Evolutionary conservation across 2,329 filamentous ascomycete genomes (phyloP).

Genomic region (Xylariomycetidae sp.): DNA sequence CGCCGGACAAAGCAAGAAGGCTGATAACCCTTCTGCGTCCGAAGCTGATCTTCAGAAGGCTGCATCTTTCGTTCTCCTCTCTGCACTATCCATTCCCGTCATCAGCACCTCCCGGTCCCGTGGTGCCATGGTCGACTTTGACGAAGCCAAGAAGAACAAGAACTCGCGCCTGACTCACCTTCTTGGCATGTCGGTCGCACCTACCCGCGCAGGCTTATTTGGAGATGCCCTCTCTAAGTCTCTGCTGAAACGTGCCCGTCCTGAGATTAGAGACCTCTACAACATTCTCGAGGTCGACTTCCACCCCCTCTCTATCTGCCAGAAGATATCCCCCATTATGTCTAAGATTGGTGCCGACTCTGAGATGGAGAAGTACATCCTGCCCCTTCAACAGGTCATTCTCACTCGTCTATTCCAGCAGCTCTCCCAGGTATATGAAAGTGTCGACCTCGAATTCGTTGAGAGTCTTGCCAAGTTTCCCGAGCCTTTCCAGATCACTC

Average conservation of each 20-base stretch:
- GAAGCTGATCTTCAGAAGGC: slow-evolving; percentile 91
- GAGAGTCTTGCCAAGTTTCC: slow-evolving; percentile 93
- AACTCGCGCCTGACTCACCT: slow-evolving; percentile 95
- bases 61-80: slow-evolving; percentile 91
- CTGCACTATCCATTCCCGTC: slow-evolving; percentile 94
- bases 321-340: slow-evolving; percentile 96
- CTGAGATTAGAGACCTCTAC: slow-evolving; percentile 95
- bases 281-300: slow-evolving; percentile 99
- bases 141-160: slow-evolving; percentile 97
- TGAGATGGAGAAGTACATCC: slow-evolving; percentile 96
- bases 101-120: slow-evolving; percentile 97
- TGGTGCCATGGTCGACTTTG: slow-evolving; percentile 92
- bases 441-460: slow-evolving; percentile 90
- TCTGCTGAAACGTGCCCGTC: slow-evolving; percentile 83
- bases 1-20: slow-evolving; percentile 82
- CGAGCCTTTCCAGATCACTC: slow-evolving; percentile 88
- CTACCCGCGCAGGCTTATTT: slow-evolving; percentile 86
- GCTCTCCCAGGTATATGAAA: slow-evolving; percentile 97
- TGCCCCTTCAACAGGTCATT: slow-evolving; percentile 96
- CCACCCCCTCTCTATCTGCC: slow-evolving; percentile 96
- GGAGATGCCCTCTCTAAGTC: slow-evolving; percentile 94
- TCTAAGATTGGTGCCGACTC: slow-evolving; percentile 87
- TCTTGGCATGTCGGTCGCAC: slow-evolving; percentile 84
- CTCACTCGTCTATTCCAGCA: slow-evolving; percentile 98
- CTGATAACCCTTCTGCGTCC: slow-evolving; percentile 85